Evolutionary conservation across 495 filamentous ascomycete genomes (phyloP).

Genomic region (Melanomma pulvis-pyrius): DNA sequence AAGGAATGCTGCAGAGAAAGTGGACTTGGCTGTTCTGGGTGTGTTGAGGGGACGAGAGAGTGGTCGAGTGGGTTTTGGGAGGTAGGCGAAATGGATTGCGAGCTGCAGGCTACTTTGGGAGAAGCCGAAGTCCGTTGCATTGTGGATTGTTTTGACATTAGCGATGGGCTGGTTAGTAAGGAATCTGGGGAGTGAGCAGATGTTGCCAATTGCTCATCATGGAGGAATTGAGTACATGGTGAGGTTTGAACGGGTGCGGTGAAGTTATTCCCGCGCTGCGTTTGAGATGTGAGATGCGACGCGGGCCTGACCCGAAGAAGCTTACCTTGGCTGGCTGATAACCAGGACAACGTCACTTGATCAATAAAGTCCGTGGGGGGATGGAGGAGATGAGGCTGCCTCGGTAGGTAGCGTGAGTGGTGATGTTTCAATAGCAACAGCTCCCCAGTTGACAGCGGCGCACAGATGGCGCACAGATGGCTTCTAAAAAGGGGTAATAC

Average conservation of each 20-base stretch:
- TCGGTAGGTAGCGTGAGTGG: neutral
- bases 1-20: neutral
- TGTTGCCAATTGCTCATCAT: neutral
- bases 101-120: neutral
- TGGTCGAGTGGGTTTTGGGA: neutral
- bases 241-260: too few species aligned
- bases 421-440: neutral
- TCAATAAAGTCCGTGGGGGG: too few species aligned
- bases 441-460: neutral
- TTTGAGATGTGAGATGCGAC: too few species aligned
- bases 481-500: neutral
- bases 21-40: neutral
- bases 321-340: too few species aligned
- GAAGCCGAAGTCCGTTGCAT: constrained; percentile 1
- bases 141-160: neutral
- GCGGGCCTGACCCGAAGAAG: too few species aligned
- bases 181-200: neutral
- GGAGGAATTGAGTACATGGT: too few species aligned
- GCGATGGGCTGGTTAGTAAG: neutral
- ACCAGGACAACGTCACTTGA: too few species aligned
- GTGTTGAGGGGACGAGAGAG: neutral
- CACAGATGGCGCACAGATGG: too few species aligned
- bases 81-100: neutral
- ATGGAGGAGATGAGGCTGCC: too few species aligned
- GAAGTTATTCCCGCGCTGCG: too few species aligned